Conservation (phyloP, 202 grass and related monocot species). For the Eragrostis tef region DNA sequence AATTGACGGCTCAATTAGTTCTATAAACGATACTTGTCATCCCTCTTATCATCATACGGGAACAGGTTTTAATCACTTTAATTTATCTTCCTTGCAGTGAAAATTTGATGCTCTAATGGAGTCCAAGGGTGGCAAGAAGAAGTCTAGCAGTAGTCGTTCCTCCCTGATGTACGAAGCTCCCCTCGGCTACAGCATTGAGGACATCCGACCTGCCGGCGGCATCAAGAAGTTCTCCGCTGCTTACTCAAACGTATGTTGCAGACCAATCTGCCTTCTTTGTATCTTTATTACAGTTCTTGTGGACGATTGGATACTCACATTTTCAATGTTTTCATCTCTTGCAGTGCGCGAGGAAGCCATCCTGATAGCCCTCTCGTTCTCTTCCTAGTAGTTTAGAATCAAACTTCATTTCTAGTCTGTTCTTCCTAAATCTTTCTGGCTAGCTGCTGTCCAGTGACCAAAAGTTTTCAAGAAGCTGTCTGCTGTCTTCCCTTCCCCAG, state of each 20-base stretch:
- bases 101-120: constrained; percentile 92
- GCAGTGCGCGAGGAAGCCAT: constrained; percentile 93
- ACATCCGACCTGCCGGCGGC: constrained; percentile 86
- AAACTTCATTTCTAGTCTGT: constrained; percentile 30
- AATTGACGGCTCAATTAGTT: not conserved
- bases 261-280: not conserved
- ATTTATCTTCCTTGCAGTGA: constrained; percentile 42
- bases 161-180: constrained; percentile 92
- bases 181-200: constrained; percentile 96
- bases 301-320: constrained; percentile 33
- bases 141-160: constrained; percentile 80
- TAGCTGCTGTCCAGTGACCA: constrained; percentile 57
- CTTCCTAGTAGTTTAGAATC: constrained; percentile 56
- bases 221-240: constrained; percentile 99
- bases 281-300: not conserved
- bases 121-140: constrained; percentile 89
- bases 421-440: constrained; percentile 55
- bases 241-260: constrained; percentile 86
- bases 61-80: not conserved
- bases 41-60: too few species aligned
- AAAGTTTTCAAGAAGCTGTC: constrained; percentile 41
- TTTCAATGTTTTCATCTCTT: constrained; percentile 44
- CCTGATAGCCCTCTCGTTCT: constrained; percentile 54
- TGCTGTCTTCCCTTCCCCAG: constrained; percentile 2
- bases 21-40: not conserved